Base-by-base conservation (phyloP, 2,329 filamentous ascomycete species). In the Calonectria hongkongensis region DNA sequence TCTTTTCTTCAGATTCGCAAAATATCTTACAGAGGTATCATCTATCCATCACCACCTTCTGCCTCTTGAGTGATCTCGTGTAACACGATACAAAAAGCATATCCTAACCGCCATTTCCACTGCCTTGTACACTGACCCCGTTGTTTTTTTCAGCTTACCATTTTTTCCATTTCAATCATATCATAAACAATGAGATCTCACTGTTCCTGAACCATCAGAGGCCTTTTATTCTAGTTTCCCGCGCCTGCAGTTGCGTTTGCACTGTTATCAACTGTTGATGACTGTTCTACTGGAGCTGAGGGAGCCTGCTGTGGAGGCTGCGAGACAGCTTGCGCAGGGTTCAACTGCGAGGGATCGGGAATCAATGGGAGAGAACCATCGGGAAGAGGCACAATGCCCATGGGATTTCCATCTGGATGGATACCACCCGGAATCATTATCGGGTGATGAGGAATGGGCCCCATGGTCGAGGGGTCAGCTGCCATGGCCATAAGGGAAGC, bases 21-120 rank as follows among this genome's bases (percentile, higher is more conserved):
- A 73, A 43, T 72, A 66, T 74, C 50, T 73, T 79, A 79, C 77
- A 79, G 21, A 77, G 75, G 74, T 78, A 79, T 79, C 75, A 73
- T 79, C 69, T 73, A 79, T 78, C 69, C 66, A 68, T 73, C 58
- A 41, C 62, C 45, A 51, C 70, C 36, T 48, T 51, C 41, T 30
- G 43, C 54, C 50, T 70, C n/a, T 28, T 60, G 28, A 58, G 41
- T 50, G 43, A 45, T 58, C 65, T 54, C 15, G 27, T 45, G 25
- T 18, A 33, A 43, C 45, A 68, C 25, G 50, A 67, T 48, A 47
- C 45, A 41, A 48, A 68, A 72, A 13, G 58, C 56, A 66, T 65
- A 65, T 65, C 60, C 45, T 54, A 67, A 45, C 65, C 58, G 33
- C 27, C 56, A 9, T 33, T 48, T 15, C 62, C 45, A 48, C 50